Base-by-base conservation (phyloP, 2,329 filamentous ascomycete species). In the Tolypocladium nubicola region DNA sequence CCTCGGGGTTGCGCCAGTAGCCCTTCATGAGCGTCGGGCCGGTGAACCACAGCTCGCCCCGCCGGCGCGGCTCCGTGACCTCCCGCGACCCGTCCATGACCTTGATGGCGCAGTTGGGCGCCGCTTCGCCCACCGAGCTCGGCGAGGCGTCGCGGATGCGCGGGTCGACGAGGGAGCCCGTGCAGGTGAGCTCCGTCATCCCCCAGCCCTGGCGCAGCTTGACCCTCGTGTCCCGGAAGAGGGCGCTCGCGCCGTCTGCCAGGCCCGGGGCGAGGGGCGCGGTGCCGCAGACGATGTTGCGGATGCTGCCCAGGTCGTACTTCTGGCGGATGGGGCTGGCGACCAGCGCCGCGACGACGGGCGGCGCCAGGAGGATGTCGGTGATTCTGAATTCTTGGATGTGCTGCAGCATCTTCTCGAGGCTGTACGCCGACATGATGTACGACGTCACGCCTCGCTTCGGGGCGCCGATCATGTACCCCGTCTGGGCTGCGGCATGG, bases 1-100 rank as follows among this genome's bases (percentile, higher is more conserved):
- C 89, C 65, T 88, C 84, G 39, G 88, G 83, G 65, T 94, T 93
- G 72, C 92, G 87, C 56, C 94, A 74, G 65, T 96, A 96, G 1
- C 90, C 90, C 0, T 94, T 71, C 0, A 88, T 84, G 2, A 93
- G 81, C 2, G 85, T 85, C 0, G 89, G 90, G 0, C 81, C 82
- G 67, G 88, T 86, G 33, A 94, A 80, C 35, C 88, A 78, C n/a
- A 96, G 78, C 71, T 96, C 90, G 41, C 90, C 90, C 0, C 86
- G 86, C 56, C 83, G 80, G 60, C 90, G 71, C 61, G 87, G 86
- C 14, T 73, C 79, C 0, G 80, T 85, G 56, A 90, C 76, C 64
- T 90, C 87, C 4, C 76, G 47, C 47, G 47, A 50, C 26, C 47
- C 47, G 47, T 50, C 47, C 47, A 50, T 50, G 47, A 50, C 30